Percentiles rank a stretch among this genome's conserved stretches.
Evolutionary conservation across 1,284 basidiomycete genomes (phyloP).

Genomic region (Pholiota adiposa): DNA sequence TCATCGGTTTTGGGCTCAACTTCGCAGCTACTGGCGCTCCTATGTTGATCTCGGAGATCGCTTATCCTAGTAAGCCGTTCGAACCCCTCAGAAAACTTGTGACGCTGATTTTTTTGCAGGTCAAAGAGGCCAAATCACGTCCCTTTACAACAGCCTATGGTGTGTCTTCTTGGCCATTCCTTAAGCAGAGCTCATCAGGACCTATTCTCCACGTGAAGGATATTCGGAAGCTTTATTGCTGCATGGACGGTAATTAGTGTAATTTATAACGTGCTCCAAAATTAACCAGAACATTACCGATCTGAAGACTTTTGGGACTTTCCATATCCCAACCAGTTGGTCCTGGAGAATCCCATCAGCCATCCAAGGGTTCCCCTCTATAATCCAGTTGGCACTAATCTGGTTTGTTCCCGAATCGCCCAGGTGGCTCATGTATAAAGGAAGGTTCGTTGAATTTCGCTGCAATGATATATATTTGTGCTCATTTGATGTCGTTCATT

Average conservation of each 20-base stretch:
- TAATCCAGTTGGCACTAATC: constrained; percentile 21
- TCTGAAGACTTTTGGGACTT: constrained; percentile 29
- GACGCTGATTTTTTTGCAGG: neutral
- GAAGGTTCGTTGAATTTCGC: constrained; percentile 23
- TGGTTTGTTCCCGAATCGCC: constrained; percentile 26
- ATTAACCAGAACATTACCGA: neutral
- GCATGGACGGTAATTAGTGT: constrained; percentile 23
- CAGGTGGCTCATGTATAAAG: constrained; percentile 21
- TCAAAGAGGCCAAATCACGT: constrained; percentile 22
- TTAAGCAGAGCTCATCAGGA: neutral
- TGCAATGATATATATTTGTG: neutral
- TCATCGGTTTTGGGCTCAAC: constrained; percentile 24
- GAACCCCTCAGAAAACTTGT: neutral
- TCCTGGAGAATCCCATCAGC: constrained; percentile 25
- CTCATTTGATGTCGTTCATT: neutral
- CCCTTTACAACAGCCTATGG: constrained; percentile 25
- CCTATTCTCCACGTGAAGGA: constrained; percentile 8
- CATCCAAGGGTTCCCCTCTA: constrained; percentile 24
- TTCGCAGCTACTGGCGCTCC: constrained; percentile 22
- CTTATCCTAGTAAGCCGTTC: constrained; percentile 19
- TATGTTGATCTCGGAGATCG: constrained; percentile 24
- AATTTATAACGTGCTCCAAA: neutral
- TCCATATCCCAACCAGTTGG: constrained; percentile 26
- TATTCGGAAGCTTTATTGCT: constrained; percentile 23
- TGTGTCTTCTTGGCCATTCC: constrained; percentile 13